Base-by-base conservation (phyloP, 495 filamentous ascomycete species). In the Usnea hakonensis region DNA sequence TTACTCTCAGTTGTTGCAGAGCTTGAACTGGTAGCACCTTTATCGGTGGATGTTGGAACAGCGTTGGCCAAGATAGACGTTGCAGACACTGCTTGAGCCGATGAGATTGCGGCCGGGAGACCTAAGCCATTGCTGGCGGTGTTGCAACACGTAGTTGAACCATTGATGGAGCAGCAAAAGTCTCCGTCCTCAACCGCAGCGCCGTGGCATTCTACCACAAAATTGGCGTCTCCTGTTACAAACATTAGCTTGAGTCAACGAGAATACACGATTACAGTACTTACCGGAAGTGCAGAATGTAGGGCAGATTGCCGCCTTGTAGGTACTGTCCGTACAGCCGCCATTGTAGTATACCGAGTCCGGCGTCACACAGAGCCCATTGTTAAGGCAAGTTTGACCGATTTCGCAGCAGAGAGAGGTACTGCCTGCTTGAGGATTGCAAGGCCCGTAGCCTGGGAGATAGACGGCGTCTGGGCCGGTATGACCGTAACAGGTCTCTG, bases 271-370 rank as follows among this genome's bases (percentile, higher is more conserved):
- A 16, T 14, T 2, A n/a, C 3, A 23, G 30, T 32, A 30, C 16
- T 14, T 43, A 66, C 64, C 64, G 10, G 17, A 32, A 8, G 43
- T 43, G 43, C 64, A 66, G 48, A 66, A 63, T 16, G 35, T 37
- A 17, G 64, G 55, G 37, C 64, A 66, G 30, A 50, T 43, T 17
- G 32, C 32, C 3, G 61, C 38, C 6, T 44, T 28, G n/a, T 64
- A 64, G 14, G 52, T 56, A 16, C 23, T 46, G 28, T 67, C 65
- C 10, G 65, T 64, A 28, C 65, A 67, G 21, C 50, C 65, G 30
- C 65, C 61, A n/a, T 32, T 52, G 58, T 67, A 67, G 23, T 61
- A 56, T 16, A 38, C n/a, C 33, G 44, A 53, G 16, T 14, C 28
- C 5, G 19, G 33, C 8, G 48, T 64, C 14, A 44, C 44, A 23